phyloP scores from a whole-genome alignment of 768 basidiomycete species.

The Erythrobasidium yunnanense region DNA sequence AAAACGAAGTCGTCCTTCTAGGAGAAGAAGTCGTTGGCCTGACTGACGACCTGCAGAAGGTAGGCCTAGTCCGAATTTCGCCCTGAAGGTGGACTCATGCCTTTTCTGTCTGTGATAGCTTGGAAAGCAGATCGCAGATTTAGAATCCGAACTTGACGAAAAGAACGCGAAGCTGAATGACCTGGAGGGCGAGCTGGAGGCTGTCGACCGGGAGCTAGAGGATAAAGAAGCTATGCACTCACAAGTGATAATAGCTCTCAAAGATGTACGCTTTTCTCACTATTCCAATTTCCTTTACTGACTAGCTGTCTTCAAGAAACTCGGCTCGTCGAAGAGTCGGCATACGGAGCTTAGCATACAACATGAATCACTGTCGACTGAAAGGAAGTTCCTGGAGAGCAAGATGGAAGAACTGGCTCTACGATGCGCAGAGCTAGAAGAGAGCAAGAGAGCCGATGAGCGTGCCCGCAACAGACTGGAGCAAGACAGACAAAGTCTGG shows the following conservation, averaged over 20 bases:
- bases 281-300: not conserved
- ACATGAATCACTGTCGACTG: conserved; percentile 54
- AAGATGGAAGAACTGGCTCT: conserved; percentile 64
- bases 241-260: conserved; percentile 64
- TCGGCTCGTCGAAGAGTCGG: conserved; percentile 19
- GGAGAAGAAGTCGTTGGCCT: conserved; percentile 34
- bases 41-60: conserved; percentile 37
- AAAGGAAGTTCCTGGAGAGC: conserved; percentile 57
- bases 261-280: conserved; percentile 52
- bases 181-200: conserved; percentile 49
- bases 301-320: not conserved
- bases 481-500: conserved; percentile 33
- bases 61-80: not conserved
- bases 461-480: conserved; percentile 44
- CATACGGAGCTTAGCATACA: conserved; percentile 46
- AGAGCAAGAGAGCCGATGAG: conserved; percentile 57
- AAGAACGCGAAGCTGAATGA: conserved; percentile 40
- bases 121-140: conserved; percentile 61
- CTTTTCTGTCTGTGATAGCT: conserved; percentile 30
- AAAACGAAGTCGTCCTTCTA: conserved; percentile 68
- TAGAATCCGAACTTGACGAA: conserved; percentile 75
- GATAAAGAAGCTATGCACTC: conserved; percentile 53
- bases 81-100: not conserved
- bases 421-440: conserved; percentile 51
- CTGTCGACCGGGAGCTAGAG: conserved; percentile 47